Conservation (phyloP, 2,329 filamentous ascomycete species). For the Colletotrichum lentis region DNA sequence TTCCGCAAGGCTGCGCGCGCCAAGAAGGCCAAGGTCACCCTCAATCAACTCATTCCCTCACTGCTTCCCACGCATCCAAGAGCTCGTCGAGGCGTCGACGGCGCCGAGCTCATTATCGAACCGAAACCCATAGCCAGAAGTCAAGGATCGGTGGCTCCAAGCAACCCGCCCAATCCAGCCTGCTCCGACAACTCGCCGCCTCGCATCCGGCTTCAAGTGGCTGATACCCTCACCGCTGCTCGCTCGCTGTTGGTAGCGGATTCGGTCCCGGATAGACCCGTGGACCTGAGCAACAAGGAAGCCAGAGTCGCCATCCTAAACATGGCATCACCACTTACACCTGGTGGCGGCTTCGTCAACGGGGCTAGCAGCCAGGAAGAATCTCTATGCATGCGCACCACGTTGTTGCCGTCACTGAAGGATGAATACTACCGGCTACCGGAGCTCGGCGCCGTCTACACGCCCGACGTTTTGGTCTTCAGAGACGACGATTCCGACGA, state of each 20-base stretch:
- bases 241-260: slow-evolving; percentile 44
- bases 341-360: slow-evolving; percentile 68
- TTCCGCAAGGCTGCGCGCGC: slow-evolving; percentile 51
- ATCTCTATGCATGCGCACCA: slow-evolving; percentile 67
- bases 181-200: slow-evolving; percentile 35
- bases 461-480: slow-evolving; percentile 67
- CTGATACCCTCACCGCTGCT: slow-evolving; percentile 64
- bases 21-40: slow-evolving; percentile 63
- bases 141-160: background rate
- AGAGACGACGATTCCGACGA: slow-evolving; percentile 49
- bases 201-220: slow-evolving; percentile 55
- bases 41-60: slow-evolving; percentile 67
- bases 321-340: slow-evolving; percentile 69
- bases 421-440: slow-evolving; percentile 68
- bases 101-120: slow-evolving; percentile 57
- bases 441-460: slow-evolving; percentile 64
- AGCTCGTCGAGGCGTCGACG: slow-evolving; percentile 62
- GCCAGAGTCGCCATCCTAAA: slow-evolving; percentile 63
- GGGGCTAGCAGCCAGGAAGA: slow-evolving; percentile 70
- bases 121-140: slow-evolving; percentile 38
- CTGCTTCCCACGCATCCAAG: slow-evolving; percentile 62
- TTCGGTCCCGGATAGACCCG: background rate
- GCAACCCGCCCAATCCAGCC: background rate
- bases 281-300: slow-evolving; percentile 1
- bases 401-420: slow-evolving; percentile 64